Percentiles rank a stretch among this genome's conserved stretches.
phyloP scores from a whole-genome alignment of 176 grass and related monocot species.

The Cenchrus fungigraminus region DNA sequence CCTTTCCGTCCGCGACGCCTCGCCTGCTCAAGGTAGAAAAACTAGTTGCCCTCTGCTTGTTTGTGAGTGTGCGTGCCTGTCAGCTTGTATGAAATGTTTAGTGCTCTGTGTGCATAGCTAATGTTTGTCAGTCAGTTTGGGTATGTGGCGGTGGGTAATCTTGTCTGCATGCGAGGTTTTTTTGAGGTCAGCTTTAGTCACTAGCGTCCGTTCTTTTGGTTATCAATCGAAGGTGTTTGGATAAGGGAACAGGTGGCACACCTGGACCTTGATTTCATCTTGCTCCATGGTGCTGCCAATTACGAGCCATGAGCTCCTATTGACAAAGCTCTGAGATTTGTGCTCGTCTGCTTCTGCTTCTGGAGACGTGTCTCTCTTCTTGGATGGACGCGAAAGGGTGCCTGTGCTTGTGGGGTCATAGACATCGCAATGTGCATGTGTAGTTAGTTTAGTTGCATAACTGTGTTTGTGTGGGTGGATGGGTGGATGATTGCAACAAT shows the following conservation, averaged over 20 bases:
- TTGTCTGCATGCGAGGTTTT: not conserved
- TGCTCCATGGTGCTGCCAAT: not conserved
- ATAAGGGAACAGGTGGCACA: not conserved
- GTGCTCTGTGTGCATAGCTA: not conserved
- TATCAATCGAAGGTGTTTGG: not conserved
- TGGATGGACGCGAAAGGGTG: not conserved
- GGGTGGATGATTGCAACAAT: not conserved
- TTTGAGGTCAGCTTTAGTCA: not conserved
- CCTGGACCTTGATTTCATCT: not conserved
- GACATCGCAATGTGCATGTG: not conserved
- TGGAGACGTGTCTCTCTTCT: not conserved
- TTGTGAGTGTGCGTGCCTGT: not conserved
- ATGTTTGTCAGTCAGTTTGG: not conserved
- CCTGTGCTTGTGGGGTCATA: not conserved
- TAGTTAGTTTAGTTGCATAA: not conserved
- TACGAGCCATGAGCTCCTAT: not conserved
- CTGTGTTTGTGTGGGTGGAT: not conserved
- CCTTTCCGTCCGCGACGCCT: not conserved
- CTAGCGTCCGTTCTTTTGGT: not conserved
- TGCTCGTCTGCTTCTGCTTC: too few relatives aligned
- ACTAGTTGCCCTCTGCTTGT: not conserved
- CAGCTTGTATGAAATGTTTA: not conserved
- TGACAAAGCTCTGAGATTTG: too few relatives aligned
- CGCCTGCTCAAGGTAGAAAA: not conserved
- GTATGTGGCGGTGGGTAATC: not conserved